Conservation (phyloP, 352 stramenopile genomes). For the Pythium vanterpoolii region DNA sequence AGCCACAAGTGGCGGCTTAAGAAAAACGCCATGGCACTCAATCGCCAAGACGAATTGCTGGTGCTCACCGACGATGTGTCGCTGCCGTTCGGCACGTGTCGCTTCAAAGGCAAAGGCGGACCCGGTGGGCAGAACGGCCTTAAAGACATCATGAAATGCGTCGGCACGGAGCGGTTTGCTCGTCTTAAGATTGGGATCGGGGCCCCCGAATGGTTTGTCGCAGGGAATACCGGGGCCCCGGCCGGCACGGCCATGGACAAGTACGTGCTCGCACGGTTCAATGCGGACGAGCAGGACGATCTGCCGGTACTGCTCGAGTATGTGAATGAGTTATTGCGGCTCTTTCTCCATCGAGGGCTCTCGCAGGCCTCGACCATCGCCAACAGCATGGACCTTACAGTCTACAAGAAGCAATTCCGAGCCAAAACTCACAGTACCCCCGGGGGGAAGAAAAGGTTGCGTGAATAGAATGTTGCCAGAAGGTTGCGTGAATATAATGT, state of each 20-base stretch:
- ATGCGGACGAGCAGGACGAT: slow-evolving; percentile 73
- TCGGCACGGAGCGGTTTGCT: slow-evolving; percentile 76
- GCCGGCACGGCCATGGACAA: slow-evolving; percentile 82
- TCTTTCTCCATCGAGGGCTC: slow-evolving; percentile 80
- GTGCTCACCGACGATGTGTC: slow-evolving; percentile 81
- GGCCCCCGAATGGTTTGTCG: slow-evolving; percentile 72
- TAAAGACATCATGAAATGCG: slow-evolving; percentile 82
- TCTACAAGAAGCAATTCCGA: slow-evolving; percentile 43
- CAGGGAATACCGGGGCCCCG: slow-evolving; percentile 57
- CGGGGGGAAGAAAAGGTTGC: background rate
- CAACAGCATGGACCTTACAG: slow-evolving; percentile 74
- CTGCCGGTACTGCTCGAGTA: slow-evolving; percentile 62
- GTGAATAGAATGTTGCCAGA: slow-evolving; percentile 13
- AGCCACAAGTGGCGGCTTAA: slow-evolving; percentile 79
- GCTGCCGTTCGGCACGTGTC: slow-evolving; percentile 76
- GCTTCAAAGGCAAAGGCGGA: slow-evolving; percentile 78
- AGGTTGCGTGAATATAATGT: slow-evolving; percentile 15
- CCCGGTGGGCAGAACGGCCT: slow-evolving; percentile 81
- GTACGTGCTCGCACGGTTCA: slow-evolving; percentile 75
- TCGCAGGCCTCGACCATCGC: slow-evolving; percentile 63
- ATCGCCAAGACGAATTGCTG: slow-evolving; percentile 82
- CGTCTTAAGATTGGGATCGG: slow-evolving; percentile 81
- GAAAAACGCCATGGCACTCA: slow-evolving; percentile 74
- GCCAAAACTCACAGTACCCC: slow-evolving; percentile 4
- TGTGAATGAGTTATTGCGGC: slow-evolving; percentile 67